These are phyloP conservation scores for Blastocystis sp. DNA, from an alignment of 352 stramenopile species.

Conservation along the genomic window DNA sequence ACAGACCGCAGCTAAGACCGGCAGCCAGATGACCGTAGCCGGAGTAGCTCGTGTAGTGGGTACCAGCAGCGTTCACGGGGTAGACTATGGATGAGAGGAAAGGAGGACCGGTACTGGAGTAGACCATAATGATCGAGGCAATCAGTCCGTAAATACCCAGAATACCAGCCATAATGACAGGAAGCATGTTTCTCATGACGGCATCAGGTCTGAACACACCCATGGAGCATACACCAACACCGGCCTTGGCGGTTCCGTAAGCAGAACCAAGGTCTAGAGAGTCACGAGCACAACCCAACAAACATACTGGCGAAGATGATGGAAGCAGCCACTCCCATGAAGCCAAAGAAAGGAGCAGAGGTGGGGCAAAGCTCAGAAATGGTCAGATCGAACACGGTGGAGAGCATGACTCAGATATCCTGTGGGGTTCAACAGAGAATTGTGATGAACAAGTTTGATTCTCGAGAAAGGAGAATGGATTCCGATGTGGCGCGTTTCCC, in stretches of 20 bases:
- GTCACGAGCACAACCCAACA: not conserved
- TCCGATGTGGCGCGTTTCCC: too few relatives aligned
- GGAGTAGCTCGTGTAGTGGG: conserved; percentile 78
- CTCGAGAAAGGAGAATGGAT: too few relatives aligned
- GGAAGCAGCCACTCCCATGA: conserved; percentile 93
- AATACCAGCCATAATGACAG: conserved; percentile 93
- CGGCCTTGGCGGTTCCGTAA: conserved; percentile 94
- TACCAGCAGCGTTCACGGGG: conserved; percentile 24
- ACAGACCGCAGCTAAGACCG: conserved; percentile 80
- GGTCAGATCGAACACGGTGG: conserved; percentile 55
- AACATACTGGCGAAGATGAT: conserved; percentile 86
- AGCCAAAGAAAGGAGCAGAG: conserved; percentile 98
- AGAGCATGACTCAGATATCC: conserved; percentile 11
- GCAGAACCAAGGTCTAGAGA: conserved; percentile 87
- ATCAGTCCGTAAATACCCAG: conserved; percentile 86
- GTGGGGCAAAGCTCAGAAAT: conserved; percentile 91
- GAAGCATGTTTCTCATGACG: conserved; percentile 98
- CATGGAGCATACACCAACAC: conserved; percentile 91
- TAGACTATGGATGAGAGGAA: not conserved
- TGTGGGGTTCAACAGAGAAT: too few relatives aligned
- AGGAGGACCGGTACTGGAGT: conserved; percentile 62
- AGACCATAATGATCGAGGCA: conserved; percentile 79
- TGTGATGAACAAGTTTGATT: too few relatives aligned
- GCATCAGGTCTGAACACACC: conserved; percentile 89
- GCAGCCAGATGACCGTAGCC: conserved; percentile 81